Percentiles rank a stretch among this genome's conserved stretches.
Conservation (phyloP, 1,284 basidiomycete species). For the Ustilago lituana region DNA sequence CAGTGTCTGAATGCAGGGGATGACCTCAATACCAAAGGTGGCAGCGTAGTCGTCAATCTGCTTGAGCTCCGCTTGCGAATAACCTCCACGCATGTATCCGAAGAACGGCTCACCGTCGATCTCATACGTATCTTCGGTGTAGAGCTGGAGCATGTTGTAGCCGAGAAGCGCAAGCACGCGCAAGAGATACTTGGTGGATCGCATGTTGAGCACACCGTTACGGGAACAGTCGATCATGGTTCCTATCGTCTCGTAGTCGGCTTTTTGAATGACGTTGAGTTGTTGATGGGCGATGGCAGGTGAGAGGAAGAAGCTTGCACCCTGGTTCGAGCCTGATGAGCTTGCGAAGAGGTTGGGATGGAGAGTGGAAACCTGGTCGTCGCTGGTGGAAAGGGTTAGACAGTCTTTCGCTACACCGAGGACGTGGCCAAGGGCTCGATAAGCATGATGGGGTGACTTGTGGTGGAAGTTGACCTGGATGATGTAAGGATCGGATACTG, state of each 20-base stretch:
- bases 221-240: constrained; percentile 69
- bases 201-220: constrained; percentile 67
- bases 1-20: constrained; percentile 67
- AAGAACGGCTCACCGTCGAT: constrained; percentile 68
- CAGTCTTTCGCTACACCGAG: constrained; percentile 35
- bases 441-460: constrained; percentile 40
- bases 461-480: constrained; percentile 17
- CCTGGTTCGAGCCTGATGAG: not conserved
- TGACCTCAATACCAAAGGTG: constrained; percentile 55
- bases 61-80: constrained; percentile 55
- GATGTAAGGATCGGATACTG: constrained; percentile 10
- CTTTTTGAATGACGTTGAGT: constrained; percentile 33
- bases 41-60: constrained; percentile 67
- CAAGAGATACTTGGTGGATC: constrained; percentile 59
- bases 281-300: constrained; percentile 12
- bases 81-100: constrained; percentile 66
- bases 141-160: constrained; percentile 66
- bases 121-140: constrained; percentile 67
- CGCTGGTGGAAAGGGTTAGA: constrained; percentile 3
- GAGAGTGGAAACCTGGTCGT: not conserved
- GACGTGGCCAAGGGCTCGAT: constrained; percentile 50
- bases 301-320: constrained; percentile 13
- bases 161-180: constrained; percentile 65
- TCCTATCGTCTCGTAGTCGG: constrained; percentile 58
- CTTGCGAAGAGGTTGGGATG: constrained; percentile 31